Percentiles rank a stretch among this genome's conserved stretches.
Evolutionary conservation across 106 monocot genomes (phyloP).

Genomic region (Dendrobium catenatum): DNA sequence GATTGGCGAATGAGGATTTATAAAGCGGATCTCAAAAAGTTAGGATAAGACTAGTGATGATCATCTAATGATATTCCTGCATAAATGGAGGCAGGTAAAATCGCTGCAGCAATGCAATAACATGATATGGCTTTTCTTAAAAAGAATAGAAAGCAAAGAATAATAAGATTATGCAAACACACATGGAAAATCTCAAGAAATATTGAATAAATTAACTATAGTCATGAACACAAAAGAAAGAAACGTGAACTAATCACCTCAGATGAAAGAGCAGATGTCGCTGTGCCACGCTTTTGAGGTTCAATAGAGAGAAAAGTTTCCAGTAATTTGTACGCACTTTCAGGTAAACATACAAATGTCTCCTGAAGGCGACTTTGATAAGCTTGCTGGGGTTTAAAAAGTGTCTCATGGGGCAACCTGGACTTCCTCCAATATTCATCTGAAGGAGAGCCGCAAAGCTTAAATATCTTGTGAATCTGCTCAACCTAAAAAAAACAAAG

Average conservation of each 20-base stretch:
- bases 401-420: slow-evolving; percentile 44
- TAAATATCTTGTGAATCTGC: slow-evolving; percentile 91
- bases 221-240: neutral
- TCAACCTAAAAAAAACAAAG: slow-evolving; percentile 43
- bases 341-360: slow-evolving; percentile 35
- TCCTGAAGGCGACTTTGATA: slow-evolving; percentile 44
- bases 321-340: slow-evolving; percentile 40
- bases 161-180: neutral
- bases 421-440: slow-evolving; percentile 75
- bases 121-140: neutral
- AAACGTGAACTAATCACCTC: slow-evolving; percentile 36
- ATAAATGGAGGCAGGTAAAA: neutral
- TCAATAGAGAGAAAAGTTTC: slow-evolving; percentile 69
- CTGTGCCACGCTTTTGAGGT: slow-evolving; percentile 63
- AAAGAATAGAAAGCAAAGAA: neutral
- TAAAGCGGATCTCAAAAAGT: too few species aligned
- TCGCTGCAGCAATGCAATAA: neutral
- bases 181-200: neutral
- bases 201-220: neutral
- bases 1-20: too few species aligned
- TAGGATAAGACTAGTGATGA: neutral
- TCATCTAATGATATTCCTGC: neutral
- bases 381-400: slow-evolving; percentile 65
- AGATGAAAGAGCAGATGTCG: slow-evolving; percentile 65
- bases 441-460: slow-evolving; percentile 85